Evolutionary conservation across 495 filamentous ascomycete species (phyloP), one percentile per base, ranked within the genome.

Genomic region (Daldinia vernicosa): DNA sequence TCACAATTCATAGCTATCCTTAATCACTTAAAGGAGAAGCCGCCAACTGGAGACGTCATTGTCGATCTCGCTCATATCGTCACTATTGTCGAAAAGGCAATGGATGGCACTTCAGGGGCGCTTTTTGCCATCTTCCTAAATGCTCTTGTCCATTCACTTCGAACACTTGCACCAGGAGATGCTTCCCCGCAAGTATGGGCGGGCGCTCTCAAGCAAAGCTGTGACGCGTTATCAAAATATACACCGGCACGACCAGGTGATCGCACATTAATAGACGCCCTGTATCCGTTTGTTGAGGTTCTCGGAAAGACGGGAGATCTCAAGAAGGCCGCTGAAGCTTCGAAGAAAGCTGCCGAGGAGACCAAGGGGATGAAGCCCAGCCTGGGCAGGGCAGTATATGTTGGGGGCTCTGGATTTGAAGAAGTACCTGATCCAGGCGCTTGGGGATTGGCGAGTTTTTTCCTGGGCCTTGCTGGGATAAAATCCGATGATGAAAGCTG

Each of bases 111-210:
- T 11, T 97, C 93, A 0, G 95, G 95, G 2, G 95, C 96, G 5
- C 84, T 99, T 28, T 98, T 97, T 78, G 92, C 94, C 39, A 99
- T 99, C 70, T 99, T 97, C 84, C 85, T 99, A 58, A 97, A 97
- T 77, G 89, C 94, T 0, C 89, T 99, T 1, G 90, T 92, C 19
- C 88, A 91, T 66, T 89, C 90, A 1, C 83, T 99, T 14, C 89
- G 90, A 33, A 82, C 82, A 8, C 85, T 91, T 58, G 63, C 73
- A 5, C 62, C 75, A 0, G 80, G 83, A 27, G 79, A 86, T 40
- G 67, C 82, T 12, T 79, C 84, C 8, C 75, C 86, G 4, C 81
- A 87, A 40, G 84, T 90, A 17, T 98, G 94, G 95, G 89, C 90
- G 3, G 81, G 85, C 7, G 94, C 95, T 1, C 82, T 96, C 8